Evolutionary conservation across 177 flowering plant species (phyloP).

Genomic region (Tripterygium wilfordii): DNA sequence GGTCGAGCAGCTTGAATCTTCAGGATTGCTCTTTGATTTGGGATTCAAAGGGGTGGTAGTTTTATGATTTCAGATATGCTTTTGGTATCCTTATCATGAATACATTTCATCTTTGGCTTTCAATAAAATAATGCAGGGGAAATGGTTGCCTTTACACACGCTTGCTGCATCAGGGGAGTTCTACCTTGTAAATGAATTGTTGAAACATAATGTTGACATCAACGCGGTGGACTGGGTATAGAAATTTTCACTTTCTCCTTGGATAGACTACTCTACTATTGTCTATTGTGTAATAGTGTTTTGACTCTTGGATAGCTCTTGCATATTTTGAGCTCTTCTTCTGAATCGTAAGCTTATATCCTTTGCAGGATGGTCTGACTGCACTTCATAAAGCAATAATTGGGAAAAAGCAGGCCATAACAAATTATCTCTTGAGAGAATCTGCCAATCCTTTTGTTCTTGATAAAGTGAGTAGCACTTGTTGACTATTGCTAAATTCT

Average conservation of each 20-base stretch:
- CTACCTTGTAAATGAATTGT: constrained; percentile 57
- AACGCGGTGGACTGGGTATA: constrained; percentile 77
- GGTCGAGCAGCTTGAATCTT: too few species aligned
- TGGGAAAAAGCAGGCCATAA: constrained; percentile 79
- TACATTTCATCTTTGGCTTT: too few species aligned
- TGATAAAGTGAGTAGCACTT: constrained; percentile 58
- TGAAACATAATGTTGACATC: constrained; percentile 72
- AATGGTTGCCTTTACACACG: constrained; percentile 88
- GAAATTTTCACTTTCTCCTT: neutral
- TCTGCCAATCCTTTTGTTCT: constrained; percentile 80
- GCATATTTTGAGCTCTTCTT: constrained; percentile 5
- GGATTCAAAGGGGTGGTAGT: too few species aligned
- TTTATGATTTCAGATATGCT: too few species aligned
- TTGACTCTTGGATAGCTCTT: neutral
- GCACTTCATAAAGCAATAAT: constrained; percentile 87
- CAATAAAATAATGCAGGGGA: constrained; percentile 55
- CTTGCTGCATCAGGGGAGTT: constrained; percentile 91
- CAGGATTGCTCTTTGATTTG: too few species aligned
- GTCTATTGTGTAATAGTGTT: neutral
- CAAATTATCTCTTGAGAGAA: constrained; percentile 84
- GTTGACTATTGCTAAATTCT: neutral
- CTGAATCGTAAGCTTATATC: too few species aligned
- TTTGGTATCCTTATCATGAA: too few species aligned
- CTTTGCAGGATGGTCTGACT: constrained; percentile 67
- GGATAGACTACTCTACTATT: neutral